Percentiles rank a stretch among this genome's conserved stretches.
Evolutionary conservation across 768 basidiomycete genomes (phyloP).

Genomic region (Crucibulum laeve): DNA sequence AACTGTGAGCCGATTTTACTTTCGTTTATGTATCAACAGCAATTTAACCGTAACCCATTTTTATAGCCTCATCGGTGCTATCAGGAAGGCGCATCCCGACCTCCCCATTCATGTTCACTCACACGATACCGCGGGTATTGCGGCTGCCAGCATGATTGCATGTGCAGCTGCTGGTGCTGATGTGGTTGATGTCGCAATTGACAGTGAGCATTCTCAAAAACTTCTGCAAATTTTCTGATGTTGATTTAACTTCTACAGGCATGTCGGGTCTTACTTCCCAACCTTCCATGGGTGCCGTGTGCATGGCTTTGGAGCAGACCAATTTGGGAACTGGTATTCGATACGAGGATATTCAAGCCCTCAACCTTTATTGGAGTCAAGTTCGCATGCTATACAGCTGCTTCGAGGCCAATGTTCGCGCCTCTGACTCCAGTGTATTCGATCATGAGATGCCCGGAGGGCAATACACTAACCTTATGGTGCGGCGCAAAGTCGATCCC

Average conservation of each 20-base stretch:
- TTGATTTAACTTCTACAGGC: slow-evolving; percentile 42
- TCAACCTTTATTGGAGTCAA: slow-evolving; percentile 98
- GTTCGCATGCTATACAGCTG: slow-evolving; percentile 92
- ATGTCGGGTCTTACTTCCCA: slow-evolving; percentile 99
- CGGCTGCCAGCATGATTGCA: slow-evolving; percentile 96
- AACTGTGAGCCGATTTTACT: slow-evolving; percentile 65
- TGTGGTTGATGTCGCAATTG: slow-evolving; percentile 96
- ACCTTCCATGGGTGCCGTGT: slow-evolving; percentile 97
- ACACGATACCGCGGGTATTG: slow-evolving; percentile 98
- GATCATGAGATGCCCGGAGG: slow-evolving; percentile 99
- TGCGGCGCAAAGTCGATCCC: slow-evolving; percentile 27
- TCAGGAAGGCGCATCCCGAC: slow-evolving; percentile 94
- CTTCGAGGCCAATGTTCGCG: slow-evolving; percentile 97
- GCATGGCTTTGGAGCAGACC: slow-evolving; percentile 93
- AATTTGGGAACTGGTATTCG: slow-evolving; percentile 92
- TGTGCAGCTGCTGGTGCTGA: slow-evolving; percentile 96
- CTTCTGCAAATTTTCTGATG: slow-evolving; percentile 10
- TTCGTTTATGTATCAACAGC: background rate
- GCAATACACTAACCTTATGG: slow-evolving; percentile 92
- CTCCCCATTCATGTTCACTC: slow-evolving; percentile 99
- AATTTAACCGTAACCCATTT: background rate
- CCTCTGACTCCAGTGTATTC: slow-evolving; percentile 96
- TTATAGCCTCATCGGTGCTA: slow-evolving; percentile 82
- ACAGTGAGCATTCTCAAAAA: slow-evolving; percentile 58
- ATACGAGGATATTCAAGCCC: slow-evolving; percentile 93